phyloP scores from a whole-genome alignment of 140 eudicot genomes.

The Bidens hawaiensis region DNA sequence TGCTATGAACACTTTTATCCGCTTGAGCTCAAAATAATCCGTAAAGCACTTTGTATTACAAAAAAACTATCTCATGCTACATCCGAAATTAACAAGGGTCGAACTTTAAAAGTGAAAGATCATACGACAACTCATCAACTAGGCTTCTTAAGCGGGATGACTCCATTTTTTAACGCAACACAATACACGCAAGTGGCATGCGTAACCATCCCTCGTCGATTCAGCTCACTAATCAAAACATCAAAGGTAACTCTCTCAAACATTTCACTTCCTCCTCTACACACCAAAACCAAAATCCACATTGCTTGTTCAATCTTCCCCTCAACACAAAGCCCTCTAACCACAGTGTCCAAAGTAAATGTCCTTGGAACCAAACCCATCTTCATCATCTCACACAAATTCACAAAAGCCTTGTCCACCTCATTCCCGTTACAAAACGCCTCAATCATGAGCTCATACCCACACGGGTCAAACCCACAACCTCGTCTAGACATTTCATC shows the following conservation, averaged over 20 bases:
- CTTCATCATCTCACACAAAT: slow-evolving; percentile 45
- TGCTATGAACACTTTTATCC: not conserved
- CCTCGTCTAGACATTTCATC: slow-evolving; percentile 51
- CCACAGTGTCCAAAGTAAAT: slow-evolving; percentile 36
- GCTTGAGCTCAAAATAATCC: not conserved
- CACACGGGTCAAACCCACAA: slow-evolving; percentile 32
- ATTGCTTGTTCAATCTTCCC: slow-evolving; percentile 50
- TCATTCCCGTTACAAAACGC: slow-evolving; percentile 50
- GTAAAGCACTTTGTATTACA: not conserved
- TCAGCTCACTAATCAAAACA: slow-evolving; percentile 52
- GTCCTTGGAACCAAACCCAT: slow-evolving; percentile 43
- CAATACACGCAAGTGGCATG: slow-evolving; percentile 47
- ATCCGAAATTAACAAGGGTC: not conserved
- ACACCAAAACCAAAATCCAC: slow-evolving; percentile 36
- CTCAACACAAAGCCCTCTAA: slow-evolving; percentile 47
- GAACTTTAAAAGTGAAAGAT: not conserved
- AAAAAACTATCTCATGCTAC: not conserved
- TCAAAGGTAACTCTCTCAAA: slow-evolving; percentile 37
- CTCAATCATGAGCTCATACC: slow-evolving; percentile 51
- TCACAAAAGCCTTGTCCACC: slow-evolving; percentile 40
- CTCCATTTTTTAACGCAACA: slow-evolving; percentile 58
- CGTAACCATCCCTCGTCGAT: slow-evolving; percentile 40
- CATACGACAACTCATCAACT: slow-evolving; percentile 4
- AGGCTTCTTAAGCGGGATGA: slow-evolving; percentile 46
- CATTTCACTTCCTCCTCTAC: slow-evolving; percentile 28